phyloP scores from a whole-genome alignment of 192 early-diverging fungal genomes.

The Entomortierella beljakovae region DNA sequence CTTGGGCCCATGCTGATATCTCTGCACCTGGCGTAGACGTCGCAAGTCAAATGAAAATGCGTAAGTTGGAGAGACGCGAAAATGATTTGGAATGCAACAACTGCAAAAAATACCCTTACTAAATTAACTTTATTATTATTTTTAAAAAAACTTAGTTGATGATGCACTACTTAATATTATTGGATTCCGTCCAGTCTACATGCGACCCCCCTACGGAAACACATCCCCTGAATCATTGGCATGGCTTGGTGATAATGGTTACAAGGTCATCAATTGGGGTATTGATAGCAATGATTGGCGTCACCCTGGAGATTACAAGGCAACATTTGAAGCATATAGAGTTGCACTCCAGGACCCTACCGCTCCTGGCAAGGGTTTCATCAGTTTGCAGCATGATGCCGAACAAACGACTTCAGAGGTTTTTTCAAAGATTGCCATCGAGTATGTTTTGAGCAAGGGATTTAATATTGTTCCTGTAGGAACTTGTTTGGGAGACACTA shows the following conservation, averaged over 20 bases:
- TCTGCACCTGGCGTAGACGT: conserved; percentile 24
- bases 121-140: not conserved
- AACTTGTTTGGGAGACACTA: too few species aligned
- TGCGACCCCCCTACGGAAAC: conserved; percentile 66
- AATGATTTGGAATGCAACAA: too few species aligned
- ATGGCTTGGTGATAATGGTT: conserved; percentile 21
- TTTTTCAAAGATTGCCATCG: too few species aligned
- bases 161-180: conserved; percentile 57
- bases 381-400: conserved; percentile 29
- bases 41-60: conserved; percentile 5
- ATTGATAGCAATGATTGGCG: conserved; percentile 43
- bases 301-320: conserved; percentile 5
- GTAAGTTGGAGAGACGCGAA: too few species aligned
- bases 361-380: conserved; percentile 6
- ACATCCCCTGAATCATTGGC: not conserved
- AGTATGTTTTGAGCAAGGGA: too few species aligned
- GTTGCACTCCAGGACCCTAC: not conserved
- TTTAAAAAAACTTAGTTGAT: conserved; percentile 41
- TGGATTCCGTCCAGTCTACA: conserved; percentile 64
- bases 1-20: conserved; percentile 59
- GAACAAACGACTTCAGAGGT: not conserved
- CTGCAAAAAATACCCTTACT: too few species aligned
- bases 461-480: too few species aligned
- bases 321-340: conserved; percentile 2
- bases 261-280: conserved; percentile 30